phyloP scores from a whole-genome alignment of 345 rosid species.

The Angophora floribunda region DNA sequence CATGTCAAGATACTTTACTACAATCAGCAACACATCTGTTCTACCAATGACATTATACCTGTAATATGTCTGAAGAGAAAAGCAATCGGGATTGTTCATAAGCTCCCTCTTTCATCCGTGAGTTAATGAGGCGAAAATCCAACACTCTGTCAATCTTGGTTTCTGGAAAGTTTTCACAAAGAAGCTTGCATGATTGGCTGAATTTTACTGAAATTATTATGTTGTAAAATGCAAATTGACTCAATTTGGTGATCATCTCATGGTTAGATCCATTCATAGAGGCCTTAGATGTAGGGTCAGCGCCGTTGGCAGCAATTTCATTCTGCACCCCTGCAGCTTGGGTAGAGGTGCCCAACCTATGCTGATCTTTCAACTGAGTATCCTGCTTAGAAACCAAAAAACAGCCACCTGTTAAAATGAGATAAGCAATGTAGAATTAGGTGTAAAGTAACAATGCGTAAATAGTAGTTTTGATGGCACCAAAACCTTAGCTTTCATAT shows the following conservation, averaged over 20 bases:
- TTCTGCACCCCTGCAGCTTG: slow-evolving; percentile 10
- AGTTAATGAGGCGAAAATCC: slow-evolving; percentile 41
- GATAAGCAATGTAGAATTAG: neutral
- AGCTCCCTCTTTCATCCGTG: slow-evolving; percentile 69
- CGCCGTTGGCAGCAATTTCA: slow-evolving; percentile 26
- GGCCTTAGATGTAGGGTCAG: slow-evolving; percentile 23
- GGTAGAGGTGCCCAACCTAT: slow-evolving; percentile 3
- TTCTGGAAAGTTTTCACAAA: slow-evolving; percentile 66
- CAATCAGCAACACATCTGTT: neutral
- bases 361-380: slow-evolving; percentile 17
- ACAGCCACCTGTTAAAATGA: neutral
- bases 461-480: neutral
- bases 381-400: slow-evolving; percentile 32
- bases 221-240: slow-evolving; percentile 53
- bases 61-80: slow-evolving; percentile 52
- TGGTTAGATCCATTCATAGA: slow-evolving; percentile 15
- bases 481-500: slow-evolving; percentile 23
- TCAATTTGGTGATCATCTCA: slow-evolving; percentile 35
- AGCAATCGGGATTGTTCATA: slow-evolving; percentile 60
- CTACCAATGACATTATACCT: slow-evolving; percentile 28
- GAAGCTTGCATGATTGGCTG: slow-evolving; percentile 55
- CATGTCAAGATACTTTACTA: neutral
- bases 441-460: neutral
- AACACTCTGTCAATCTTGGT: slow-evolving; percentile 40
- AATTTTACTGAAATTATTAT: slow-evolving; percentile 67